Conservation (phyloP, 352 stramenopile genomes). For the Phytopythium helicoides region DNA sequence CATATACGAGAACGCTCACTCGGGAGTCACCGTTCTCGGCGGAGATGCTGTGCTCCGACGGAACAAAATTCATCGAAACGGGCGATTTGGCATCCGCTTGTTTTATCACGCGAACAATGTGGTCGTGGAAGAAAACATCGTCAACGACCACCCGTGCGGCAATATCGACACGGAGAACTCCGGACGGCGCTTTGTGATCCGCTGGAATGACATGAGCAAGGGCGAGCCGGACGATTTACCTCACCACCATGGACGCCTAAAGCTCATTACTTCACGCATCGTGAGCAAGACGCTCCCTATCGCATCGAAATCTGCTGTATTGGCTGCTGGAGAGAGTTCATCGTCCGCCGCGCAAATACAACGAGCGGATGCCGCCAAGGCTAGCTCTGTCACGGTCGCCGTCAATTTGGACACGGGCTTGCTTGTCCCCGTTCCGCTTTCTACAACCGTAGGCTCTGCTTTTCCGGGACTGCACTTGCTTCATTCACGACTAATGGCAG, state of each 20-base stretch:
- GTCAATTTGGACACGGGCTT: no score
- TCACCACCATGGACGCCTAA: slow-evolving; percentile 48
- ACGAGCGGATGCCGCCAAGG: no score
- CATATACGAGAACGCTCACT: slow-evolving; percentile 51
- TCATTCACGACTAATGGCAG: no score
- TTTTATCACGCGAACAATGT: slow-evolving; percentile 69
- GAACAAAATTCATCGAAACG: slow-evolving; percentile 67
- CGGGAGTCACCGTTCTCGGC: slow-evolving; percentile 51
- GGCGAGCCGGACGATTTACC: slow-evolving; percentile 49
- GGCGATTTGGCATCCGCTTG: slow-evolving; percentile 67
- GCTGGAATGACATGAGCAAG: slow-evolving; percentile 75
- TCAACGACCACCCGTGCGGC: slow-evolving; percentile 61
- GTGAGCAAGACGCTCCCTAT: slow-evolving; percentile 15
- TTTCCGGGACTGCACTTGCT: no score
- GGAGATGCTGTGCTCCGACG: slow-evolving; percentile 58
- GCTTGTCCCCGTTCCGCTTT: no score
- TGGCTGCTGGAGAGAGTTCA: no score
- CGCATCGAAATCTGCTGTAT: not conserved
- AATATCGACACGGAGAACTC: slow-evolving; percentile 79
- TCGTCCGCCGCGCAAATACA: no score
- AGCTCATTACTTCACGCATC: slow-evolving; percentile 38
- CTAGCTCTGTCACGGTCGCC: no score
- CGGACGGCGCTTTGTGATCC: slow-evolving; percentile 70
- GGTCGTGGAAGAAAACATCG: slow-evolving; percentile 72
- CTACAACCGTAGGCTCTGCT: no score